Evolutionary conservation across 164 flowering plant species (phyloP).

Genomic region (Santalum album): DNA sequence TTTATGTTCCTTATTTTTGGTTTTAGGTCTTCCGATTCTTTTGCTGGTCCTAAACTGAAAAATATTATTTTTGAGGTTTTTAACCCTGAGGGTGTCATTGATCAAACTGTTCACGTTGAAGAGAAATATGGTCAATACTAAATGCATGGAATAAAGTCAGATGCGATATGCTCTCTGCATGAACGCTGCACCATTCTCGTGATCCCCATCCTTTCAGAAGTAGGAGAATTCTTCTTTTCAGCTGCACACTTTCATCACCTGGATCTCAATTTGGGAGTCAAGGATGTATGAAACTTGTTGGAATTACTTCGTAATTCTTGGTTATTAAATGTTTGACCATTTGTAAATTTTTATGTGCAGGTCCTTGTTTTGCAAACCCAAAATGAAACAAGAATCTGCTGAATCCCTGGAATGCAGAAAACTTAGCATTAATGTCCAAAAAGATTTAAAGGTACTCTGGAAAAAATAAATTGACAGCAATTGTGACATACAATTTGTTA

Average conservation of each 20-base stretch:
- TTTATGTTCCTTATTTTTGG: not conserved
- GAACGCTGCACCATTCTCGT: slow-evolving; percentile 50
- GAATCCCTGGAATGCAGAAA: slow-evolving; percentile 3
- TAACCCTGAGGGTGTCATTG: slow-evolving; percentile 44
- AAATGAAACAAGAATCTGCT: slow-evolving; percentile 12
- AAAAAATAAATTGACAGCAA: no score
- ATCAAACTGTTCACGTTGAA: slow-evolving; percentile 34
- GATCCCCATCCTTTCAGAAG: slow-evolving; percentile 38
- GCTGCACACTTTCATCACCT: slow-evolving; percentile 49
- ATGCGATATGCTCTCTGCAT: slow-evolving; percentile 31
- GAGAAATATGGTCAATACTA: slow-evolving; percentile 31
- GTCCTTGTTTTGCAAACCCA: slow-evolving; percentile 19
- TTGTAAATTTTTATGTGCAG: slow-evolving; percentile 18
- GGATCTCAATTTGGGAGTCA: slow-evolving; percentile 32
- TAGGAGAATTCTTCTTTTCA: slow-evolving; percentile 32
- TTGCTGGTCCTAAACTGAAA: slow-evolving; percentile 44
- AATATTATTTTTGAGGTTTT: slow-evolving; percentile 38
- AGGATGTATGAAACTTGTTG: slow-evolving; percentile 23
- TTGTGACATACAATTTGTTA: no score
- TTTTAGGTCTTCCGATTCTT: slow-evolving; percentile 39
- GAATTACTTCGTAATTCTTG: not conserved
- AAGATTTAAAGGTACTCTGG: slow-evolving; percentile 23
- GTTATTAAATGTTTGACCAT: slow-evolving; percentile 3
- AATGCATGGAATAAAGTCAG: slow-evolving; percentile 31
- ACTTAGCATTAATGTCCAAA: slow-evolving; percentile 9